These are phyloP conservation scores for Davidsoniella neocaledoniae DNA, from an alignment of 2,329 filamentous ascomycete genomes.

Conservation along the genomic window DNA sequence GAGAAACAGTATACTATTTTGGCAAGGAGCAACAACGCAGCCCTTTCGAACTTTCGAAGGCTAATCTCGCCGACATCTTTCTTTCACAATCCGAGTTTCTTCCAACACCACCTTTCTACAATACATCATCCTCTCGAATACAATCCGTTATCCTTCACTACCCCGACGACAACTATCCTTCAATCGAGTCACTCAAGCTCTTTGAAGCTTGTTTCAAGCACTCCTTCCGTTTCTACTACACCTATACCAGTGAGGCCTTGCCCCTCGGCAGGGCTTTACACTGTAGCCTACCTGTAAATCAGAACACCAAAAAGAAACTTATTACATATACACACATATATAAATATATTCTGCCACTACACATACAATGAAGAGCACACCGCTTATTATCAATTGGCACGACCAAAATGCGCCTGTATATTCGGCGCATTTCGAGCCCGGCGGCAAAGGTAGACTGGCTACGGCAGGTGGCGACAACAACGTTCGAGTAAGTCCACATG, in stretches of 20 bases:
- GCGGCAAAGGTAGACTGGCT: constrained; percentile 78
- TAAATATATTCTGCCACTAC: background rate
- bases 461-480: constrained; percentile 95
- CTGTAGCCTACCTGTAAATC: constrained; percentile 1
- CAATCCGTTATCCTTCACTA: background rate
- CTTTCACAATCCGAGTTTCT: too few relatives aligned
- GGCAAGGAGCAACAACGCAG: too few relatives aligned
- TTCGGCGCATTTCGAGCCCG: constrained; percentile 88
- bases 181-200: background rate
- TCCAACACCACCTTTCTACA: background rate
- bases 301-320: constrained; percentile 8
- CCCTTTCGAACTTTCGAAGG: too few relatives aligned
- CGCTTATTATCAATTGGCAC: constrained; percentile 97
- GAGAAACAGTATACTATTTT: too few relatives aligned
- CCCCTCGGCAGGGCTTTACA: constrained; percentile 11
- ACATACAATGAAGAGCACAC: constrained; percentile 77
- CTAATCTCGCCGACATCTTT: too few relatives aligned
- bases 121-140: background rate
- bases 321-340: background rate
- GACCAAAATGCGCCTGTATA: constrained; percentile 94
- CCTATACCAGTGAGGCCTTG: constrained; percentile 6
- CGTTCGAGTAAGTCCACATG: constrained; percentile 53
- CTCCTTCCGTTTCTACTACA: background rate
- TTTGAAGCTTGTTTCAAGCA: background rate
- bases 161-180: background rate